Percentiles rank a stretch among this genome's conserved stretches.
These are phyloP conservation scores for Starmera quercuum DNA, from an alignment of 805 yeast species.

Conservation along the genomic window DNA sequence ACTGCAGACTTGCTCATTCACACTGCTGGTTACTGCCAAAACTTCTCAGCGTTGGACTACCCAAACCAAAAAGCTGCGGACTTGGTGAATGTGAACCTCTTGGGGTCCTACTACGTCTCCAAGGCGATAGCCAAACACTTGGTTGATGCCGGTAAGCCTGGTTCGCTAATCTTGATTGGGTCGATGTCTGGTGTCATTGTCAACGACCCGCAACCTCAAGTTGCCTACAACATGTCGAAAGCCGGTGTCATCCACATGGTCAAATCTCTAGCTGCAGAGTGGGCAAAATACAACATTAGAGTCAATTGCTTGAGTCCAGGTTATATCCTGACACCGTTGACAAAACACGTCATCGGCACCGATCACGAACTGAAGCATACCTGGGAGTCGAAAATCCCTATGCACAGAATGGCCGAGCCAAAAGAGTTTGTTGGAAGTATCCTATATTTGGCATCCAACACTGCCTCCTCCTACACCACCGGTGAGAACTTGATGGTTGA, in stretches of 20 bases:
- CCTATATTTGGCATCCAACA: constrained; percentile 61
- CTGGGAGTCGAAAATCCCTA: constrained; percentile 69
- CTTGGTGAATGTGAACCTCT: constrained; percentile 60
- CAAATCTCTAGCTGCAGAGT: constrained; percentile 69
- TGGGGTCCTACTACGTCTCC: constrained; percentile 71
- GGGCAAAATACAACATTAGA: constrained; percentile 72
- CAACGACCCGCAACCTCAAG: constrained; percentile 73
- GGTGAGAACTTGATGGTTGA: constrained; percentile 80
- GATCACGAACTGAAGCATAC: constrained; percentile 53
- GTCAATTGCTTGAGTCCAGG: constrained; percentile 78
- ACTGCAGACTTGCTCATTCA: constrained; percentile 62
- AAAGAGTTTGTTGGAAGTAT: constrained; percentile 74
- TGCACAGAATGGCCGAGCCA: constrained; percentile 81
- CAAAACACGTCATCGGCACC: constrained; percentile 59
- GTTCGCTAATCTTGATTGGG: constrained; percentile 64
- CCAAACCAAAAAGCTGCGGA: constrained; percentile 65
- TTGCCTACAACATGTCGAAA: constrained; percentile 78
- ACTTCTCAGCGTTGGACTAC: constrained; percentile 70
- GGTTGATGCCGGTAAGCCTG: constrained; percentile 44
- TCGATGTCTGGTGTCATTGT: constrained; percentile 76
- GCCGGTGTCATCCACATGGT: constrained; percentile 82
- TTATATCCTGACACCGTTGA: constrained; percentile 72
- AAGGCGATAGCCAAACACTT: constrained; percentile 66
- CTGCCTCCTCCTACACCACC: constrained; percentile 73
- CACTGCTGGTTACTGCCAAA: constrained; percentile 83